These are phyloP conservation scores for Achaetomium macrosporum DNA, from an alignment of 2,329 filamentous ascomycete species.

Conservation along the genomic window DNA sequence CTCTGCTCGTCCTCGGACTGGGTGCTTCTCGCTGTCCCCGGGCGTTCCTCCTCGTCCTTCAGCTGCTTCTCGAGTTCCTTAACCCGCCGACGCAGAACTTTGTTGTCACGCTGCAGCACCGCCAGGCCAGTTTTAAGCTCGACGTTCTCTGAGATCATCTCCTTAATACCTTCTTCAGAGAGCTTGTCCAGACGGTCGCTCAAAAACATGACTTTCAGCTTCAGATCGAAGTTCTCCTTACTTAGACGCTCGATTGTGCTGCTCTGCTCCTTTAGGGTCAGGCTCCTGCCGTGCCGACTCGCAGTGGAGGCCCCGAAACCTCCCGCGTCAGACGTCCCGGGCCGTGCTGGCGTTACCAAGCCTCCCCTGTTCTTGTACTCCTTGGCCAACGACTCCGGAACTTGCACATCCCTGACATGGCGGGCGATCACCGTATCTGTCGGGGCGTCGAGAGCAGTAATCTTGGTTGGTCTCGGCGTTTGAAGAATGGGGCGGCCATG, in stretches of 20 bases:
- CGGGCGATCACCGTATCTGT: slow-evolving; percentile 86
- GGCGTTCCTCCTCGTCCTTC: slow-evolving; percentile 58
- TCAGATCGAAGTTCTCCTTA: slow-evolving; percentile 97
- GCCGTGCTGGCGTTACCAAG: slow-evolving; percentile 52
- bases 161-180: slow-evolving; percentile 92
- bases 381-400: slow-evolving; percentile 79
- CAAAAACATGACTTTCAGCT: slow-evolving; percentile 95
- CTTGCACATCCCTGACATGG: slow-evolving; percentile 83
- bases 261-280: slow-evolving; percentile 95
- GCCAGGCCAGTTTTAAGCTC: slow-evolving; percentile 87
- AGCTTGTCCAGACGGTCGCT: slow-evolving; percentile 89
- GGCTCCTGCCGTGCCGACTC: slow-evolving; percentile 51
- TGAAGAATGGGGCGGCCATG: slow-evolving; percentile 46
- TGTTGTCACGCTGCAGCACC: slow-evolving; percentile 86
- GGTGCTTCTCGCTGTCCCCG: slow-evolving; percentile 52
- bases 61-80: slow-evolving; percentile 82
- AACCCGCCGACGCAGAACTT: slow-evolving; percentile 70
- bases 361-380: slow-evolving; percentile 76
- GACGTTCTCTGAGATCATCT: slow-evolving; percentile 97
- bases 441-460: slow-evolving; percentile 52
- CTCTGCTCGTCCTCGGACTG: slow-evolving; percentile 54
- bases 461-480: slow-evolving; percentile 61
- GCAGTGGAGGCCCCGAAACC: slow-evolving; percentile 41
- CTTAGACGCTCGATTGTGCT: slow-evolving; percentile 93
- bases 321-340: slow-evolving; percentile 46